Conservation (phyloP, 1,284 basidiomycete species). For the Boletus sp. region DNA sequence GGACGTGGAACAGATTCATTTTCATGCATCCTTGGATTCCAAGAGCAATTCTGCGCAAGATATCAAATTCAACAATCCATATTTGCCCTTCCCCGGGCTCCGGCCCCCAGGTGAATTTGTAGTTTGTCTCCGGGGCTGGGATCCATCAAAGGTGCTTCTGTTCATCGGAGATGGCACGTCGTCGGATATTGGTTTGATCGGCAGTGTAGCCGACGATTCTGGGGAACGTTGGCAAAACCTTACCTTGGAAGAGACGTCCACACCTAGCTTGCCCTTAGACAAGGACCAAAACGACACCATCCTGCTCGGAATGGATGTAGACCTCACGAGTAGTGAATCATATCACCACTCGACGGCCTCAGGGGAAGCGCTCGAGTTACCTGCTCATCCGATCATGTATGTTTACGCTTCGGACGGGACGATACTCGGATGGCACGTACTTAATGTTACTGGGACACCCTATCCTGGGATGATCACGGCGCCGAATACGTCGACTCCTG, state of each 20-base stretch:
- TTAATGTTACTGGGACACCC: conserved; percentile 48
- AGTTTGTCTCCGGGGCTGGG: conserved; percentile 61
- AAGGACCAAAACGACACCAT: conserved; percentile 69
- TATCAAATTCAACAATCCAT: conserved; percentile 48
- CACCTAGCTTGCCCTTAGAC: conserved; percentile 65
- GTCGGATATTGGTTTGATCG: conserved; percentile 72
- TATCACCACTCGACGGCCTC: conserved; percentile 40
- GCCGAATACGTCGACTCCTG: conserved; percentile 5
- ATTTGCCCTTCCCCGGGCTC: conserved; percentile 51
- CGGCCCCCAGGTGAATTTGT: conserved; percentile 54
- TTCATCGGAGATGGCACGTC: conserved; percentile 73
- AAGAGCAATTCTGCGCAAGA: conserved; percentile 51
- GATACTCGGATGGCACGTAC: conserved; percentile 69
- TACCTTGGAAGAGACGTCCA: conserved; percentile 71
- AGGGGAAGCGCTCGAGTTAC: conserved; percentile 45
- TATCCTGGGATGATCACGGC: conserved; percentile 54
- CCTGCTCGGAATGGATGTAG: conserved; percentile 64
- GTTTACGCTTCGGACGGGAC: conserved; percentile 81
- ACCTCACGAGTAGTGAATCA: conserved; percentile 55
- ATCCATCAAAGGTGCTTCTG: conserved; percentile 55
- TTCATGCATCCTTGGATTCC: conserved; percentile 57
- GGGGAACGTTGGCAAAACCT: conserved; percentile 63
- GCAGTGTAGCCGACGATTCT: conserved; percentile 40
- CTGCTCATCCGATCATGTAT: conserved; percentile 68
- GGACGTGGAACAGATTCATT: conserved; percentile 53